A percentile compares a stretch with the other conserved stretches of the same genome.
phyloP scores from a whole-genome alignment of 805 yeast species.

The Hanseniaspora jakobsenii region DNA sequence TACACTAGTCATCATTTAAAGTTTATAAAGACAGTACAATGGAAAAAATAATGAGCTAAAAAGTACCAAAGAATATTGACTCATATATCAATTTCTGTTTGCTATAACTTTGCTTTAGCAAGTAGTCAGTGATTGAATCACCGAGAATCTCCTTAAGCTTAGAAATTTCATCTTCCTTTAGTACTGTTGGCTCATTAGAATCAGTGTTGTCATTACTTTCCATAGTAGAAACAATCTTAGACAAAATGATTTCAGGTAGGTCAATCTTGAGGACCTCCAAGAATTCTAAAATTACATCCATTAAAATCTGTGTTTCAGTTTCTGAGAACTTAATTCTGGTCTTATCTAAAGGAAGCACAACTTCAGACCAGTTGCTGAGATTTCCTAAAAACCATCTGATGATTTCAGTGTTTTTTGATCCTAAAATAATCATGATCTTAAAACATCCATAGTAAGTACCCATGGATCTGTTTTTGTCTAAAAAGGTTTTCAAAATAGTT shows the following conservation, averaged over 20 bases:
- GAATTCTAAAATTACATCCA: constrained; percentile 43
- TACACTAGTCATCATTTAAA: neutral
- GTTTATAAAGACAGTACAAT: no score
- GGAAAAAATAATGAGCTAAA: no score
- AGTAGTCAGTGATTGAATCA: constrained; percentile 37
- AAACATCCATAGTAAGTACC: constrained; percentile 92
- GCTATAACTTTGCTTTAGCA: constrained; percentile 39
- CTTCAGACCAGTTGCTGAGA: constrained; percentile 62
- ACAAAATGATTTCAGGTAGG: constrained; percentile 23
- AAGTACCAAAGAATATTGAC: constrained; percentile 67
- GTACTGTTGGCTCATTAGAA: no score
- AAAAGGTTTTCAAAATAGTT: constrained; percentile 78
- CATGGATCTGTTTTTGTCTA: constrained; percentile 68
- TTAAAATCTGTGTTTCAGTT: constrained; percentile 39
- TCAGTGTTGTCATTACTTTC: constrained; percentile 30
- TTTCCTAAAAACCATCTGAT: constrained; percentile 78
- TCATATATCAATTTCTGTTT: constrained; percentile 34
- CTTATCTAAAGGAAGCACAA: constrained; percentile 32
- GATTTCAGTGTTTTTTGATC: constrained; percentile 51
- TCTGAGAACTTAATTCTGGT: constrained; percentile 25
- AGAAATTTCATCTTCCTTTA: no score
- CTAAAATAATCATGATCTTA: constrained; percentile 70
- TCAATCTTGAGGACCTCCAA: constrained; percentile 37
- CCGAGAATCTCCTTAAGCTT: constrained; percentile 54
- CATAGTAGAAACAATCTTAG: constrained; percentile 31